Conservation (phyloP, 163 green algal genomes). For the Volvox carteri region DNA sequence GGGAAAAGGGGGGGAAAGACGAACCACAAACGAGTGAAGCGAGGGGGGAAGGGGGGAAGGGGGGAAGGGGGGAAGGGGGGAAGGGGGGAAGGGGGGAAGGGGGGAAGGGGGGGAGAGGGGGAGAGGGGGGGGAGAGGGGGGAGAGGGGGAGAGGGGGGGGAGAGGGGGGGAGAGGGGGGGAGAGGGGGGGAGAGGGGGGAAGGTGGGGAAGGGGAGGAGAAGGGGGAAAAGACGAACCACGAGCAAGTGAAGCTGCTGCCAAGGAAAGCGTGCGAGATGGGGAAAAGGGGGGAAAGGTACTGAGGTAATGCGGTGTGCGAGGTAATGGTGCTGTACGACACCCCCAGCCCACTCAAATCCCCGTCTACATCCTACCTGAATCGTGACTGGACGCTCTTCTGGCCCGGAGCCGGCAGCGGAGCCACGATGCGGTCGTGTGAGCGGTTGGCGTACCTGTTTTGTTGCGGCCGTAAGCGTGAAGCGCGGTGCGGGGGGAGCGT, state of each 20-base stretch:
- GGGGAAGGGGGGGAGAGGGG: no score
- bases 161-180: not conserved
- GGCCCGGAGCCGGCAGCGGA: slow-evolving; percentile 61
- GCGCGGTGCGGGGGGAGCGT: no score
- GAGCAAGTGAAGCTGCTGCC: not conserved
- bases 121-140: not conserved
- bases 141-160: not conserved
- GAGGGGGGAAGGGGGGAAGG: not conserved
- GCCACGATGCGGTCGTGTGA: slow-evolving; percentile 91
- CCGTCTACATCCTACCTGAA: slow-evolving; percentile 35
- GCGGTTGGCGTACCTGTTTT: slow-evolving; percentile 93
- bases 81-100: not conserved
- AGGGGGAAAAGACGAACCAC: no score
- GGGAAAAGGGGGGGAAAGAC: not conserved
- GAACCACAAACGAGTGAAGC: not conserved
- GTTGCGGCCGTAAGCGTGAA: no score
- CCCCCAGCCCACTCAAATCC: not conserved
- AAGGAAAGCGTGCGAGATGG: no score
- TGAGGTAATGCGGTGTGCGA: not conserved
- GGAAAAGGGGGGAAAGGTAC: not conserved
- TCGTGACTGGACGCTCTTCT: slow-evolving; percentile 55
- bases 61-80: not conserved
- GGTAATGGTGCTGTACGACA: not conserved
- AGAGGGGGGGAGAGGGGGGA: not conserved
- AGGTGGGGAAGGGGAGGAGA: no score